Evolutionary conservation across 176 grass and related monocot genomes (phyloP).

Genomic region (Otatea glauca): DNA sequence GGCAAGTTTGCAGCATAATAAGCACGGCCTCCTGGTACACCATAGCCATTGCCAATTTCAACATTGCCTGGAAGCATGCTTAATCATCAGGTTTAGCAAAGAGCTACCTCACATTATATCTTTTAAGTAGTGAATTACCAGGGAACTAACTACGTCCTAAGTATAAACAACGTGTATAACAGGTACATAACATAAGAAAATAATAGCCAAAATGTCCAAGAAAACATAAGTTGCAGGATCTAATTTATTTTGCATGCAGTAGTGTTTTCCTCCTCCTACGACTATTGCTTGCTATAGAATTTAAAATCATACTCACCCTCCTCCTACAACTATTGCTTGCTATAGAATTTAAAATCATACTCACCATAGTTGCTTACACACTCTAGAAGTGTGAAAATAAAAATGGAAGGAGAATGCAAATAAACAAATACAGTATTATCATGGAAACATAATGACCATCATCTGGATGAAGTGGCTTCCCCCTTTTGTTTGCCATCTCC

Average conservation of each 20-base stretch:
- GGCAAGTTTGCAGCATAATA: slow-evolving; percentile 71
- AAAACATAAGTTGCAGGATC: slow-evolving; percentile 9
- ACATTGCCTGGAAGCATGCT: slow-evolving; percentile 65
- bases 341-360: slow-evolving; percentile 30
- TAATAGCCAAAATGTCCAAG: slow-evolving; percentile 22
- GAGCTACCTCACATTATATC: neutral
- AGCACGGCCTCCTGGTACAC: slow-evolving; percentile 91
- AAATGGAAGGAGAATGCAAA: slow-evolving; percentile 17
- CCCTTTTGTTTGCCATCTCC: slow-evolving; percentile 91
- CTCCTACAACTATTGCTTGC: neutral
- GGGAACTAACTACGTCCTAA: slow-evolving; percentile 18
- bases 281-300: slow-evolving; percentile 5
- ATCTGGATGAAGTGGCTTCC: slow-evolving; percentile 61
- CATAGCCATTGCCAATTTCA: slow-evolving; percentile 99
- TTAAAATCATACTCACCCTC: slow-evolving; percentile 22
- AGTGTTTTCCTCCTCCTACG: slow-evolving; percentile 5
- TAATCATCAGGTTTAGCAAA: slow-evolving; percentile 43
- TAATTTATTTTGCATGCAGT: neutral
- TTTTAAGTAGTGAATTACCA: neutral
- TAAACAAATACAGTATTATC: slow-evolving; percentile 30
- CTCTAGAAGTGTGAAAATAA: slow-evolving; percentile 19
- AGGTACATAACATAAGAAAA: neutral
- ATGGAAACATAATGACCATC: slow-evolving; percentile 64
- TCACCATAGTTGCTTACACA: slow-evolving; percentile 5
- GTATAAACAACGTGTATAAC: slow-evolving; percentile 4